phyloP scores from a whole-genome alignment of 257 asterid genomes.

The Nicotiana tabacum region DNA sequence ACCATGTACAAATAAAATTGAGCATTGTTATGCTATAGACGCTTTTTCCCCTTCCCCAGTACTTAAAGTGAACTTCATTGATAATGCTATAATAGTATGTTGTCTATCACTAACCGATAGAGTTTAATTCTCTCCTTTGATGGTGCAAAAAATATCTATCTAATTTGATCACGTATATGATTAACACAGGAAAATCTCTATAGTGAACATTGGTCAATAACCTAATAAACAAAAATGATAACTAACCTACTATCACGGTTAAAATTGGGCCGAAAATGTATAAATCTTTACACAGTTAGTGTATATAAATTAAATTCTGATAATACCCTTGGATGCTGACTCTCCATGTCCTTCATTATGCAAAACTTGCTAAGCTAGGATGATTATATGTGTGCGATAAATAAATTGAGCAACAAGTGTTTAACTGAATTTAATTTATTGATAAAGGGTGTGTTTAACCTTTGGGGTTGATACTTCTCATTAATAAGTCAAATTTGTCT shows the following conservation, averaged over 20 bases:
- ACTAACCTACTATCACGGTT: background rate
- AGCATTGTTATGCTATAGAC: background rate
- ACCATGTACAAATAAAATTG: background rate
- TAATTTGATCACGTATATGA: background rate
- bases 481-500: too few species aligned
- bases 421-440: too few species aligned
- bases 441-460: too few species aligned
- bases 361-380: too few species aligned
- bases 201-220: background rate
- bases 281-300: background rate
- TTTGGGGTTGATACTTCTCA: too few species aligned
- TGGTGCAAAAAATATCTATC: background rate
- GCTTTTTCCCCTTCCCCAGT: background rate
- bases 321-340: too few species aligned
- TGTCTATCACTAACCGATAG: background rate
- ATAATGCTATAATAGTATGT: background rate
- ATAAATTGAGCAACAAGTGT: too few species aligned
- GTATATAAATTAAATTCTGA: too few species aligned
- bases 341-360: too few species aligned
- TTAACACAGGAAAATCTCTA: background rate
- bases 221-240: background rate
- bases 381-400: too few species aligned
- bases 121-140: background rate
- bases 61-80: background rate
- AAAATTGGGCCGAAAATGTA: background rate